phyloP scores from a whole-genome alignment of 2,329 filamentous ascomycete species.

The Trichothecium sympodiale region DNA sequence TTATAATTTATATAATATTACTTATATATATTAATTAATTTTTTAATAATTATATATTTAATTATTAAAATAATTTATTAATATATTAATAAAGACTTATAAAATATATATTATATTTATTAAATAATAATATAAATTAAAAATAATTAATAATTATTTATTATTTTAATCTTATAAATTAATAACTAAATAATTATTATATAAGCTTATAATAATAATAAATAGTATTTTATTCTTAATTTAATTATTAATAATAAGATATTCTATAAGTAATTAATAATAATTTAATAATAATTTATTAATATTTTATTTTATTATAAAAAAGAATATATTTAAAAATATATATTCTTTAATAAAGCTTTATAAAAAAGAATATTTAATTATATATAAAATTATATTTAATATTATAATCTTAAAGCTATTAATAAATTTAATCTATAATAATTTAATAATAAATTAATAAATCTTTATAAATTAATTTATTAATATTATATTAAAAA shows the following conservation, averaged over 20 bases:
- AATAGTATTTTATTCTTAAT: too few relatives aligned
- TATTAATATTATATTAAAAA: not conserved
- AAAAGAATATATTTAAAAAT: too few relatives aligned
- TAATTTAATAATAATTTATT: not conserved
- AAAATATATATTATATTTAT: not conserved
- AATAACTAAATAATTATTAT: not conserved
- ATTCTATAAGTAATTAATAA: too few relatives aligned
- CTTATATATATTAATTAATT: not conserved
- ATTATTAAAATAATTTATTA: not conserved
- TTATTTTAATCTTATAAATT: too few relatives aligned
- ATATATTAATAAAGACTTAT: not conserved
- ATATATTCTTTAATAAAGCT: too few relatives aligned
- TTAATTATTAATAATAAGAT: too few relatives aligned
- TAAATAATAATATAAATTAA: not conserved
- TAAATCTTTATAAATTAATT: not conserved
- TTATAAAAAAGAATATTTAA: too few relatives aligned
- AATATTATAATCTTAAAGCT: too few relatives aligned
- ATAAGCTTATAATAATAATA: conserved; percentile 1
- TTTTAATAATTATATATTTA: not conserved
- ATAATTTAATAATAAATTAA: not conserved
- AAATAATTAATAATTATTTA: not conserved
- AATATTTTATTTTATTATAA: not conserved
- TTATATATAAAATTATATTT: too few relatives aligned
- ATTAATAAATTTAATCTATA: not conserved
- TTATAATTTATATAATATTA: not conserved